Percentiles rank a stretch among this genome's conserved stretches.
Conservation (phyloP, 768 basidiomycete species). For the Boletus sp. region DNA sequence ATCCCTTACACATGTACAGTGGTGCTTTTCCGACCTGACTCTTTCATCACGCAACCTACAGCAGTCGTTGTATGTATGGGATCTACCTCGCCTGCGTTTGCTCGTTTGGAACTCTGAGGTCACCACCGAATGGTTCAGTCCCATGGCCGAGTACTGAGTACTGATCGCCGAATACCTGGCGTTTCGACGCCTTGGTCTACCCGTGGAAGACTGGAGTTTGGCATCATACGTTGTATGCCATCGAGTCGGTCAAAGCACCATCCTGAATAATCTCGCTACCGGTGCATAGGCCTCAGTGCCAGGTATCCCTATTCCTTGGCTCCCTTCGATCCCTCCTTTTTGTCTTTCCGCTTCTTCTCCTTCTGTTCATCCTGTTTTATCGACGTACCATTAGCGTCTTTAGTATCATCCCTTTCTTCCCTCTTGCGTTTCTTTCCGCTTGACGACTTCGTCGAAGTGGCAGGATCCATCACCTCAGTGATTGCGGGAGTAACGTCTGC, state of each 20-base stretch:
- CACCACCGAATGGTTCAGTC: no score
- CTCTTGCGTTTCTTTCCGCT: slow-evolving; percentile 29
- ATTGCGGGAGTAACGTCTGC: slow-evolving; percentile 2
- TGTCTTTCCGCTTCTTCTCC: slow-evolving; percentile 32
- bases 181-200: no score
- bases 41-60: no score
- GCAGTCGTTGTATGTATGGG: no score
- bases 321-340: slow-evolving; percentile 3
- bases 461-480: slow-evolving; percentile 14
- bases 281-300: neutral
- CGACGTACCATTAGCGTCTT: slow-evolving; percentile 10
- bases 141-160: no score
- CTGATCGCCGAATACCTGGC: no score
- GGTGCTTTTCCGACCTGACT: no score
- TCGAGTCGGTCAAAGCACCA: neutral
- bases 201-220: no score
- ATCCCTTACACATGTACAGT: no score
- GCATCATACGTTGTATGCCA: no score
- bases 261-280: neutral
- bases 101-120: no score
- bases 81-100: no score
- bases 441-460: slow-evolving; percentile 3
- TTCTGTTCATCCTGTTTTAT: slow-evolving; percentile 22
- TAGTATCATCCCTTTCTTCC: slow-evolving; percentile 6
- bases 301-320: slow-evolving; percentile 1